A percentile compares a stretch with the other conserved stretches of the same genome.
Conservation (phyloP, 2,329 filamentous ascomycete genomes). For the Alternaria postmessia region DNA sequence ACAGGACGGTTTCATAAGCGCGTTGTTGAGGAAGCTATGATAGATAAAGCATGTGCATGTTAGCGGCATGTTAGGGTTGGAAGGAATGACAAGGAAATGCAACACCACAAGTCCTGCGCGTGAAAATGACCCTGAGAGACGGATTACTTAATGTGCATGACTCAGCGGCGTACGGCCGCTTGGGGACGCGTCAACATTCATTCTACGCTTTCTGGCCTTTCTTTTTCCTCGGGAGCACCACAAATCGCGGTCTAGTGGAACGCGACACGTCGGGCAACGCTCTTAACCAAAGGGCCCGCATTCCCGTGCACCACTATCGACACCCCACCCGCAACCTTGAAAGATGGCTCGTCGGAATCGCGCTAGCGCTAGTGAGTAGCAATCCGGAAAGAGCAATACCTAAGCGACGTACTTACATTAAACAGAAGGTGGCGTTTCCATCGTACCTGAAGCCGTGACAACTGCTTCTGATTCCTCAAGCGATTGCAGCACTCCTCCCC, state of each 20-base stretch:
- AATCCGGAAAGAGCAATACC: not conserved
- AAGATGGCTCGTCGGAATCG: not conserved
- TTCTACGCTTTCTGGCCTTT: not conserved
- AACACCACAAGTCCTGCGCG: not conserved
- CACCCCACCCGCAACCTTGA: not conserved
- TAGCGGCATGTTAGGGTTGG: not conserved
- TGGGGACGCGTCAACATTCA: not conserved
- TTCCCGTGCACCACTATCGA: not conserved
- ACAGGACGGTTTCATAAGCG: slow-evolving; percentile 31
- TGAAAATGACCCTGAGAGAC: not conserved
- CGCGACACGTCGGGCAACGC: not conserved
- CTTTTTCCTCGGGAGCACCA: not conserved
- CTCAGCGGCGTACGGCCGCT: not conserved
- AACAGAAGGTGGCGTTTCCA: slow-evolving; percentile 4
- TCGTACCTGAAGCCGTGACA: not conserved
- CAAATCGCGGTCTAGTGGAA: not conserved
- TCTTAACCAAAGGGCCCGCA: not conserved
- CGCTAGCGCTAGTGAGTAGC: not conserved
- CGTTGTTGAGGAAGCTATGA: slow-evolving; percentile 25
- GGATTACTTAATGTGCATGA: not conserved
- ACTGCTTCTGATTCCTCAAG: not conserved
- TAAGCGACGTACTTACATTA: not conserved
- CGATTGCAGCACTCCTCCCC: not conserved
- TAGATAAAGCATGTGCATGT: not conserved
- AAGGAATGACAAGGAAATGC: not conserved